Evolutionary conservation across 148 eudicot genomes (phyloP), one percentile per base, ranked within the genome.

Genomic region (Persicaria tinctoria): DNA sequence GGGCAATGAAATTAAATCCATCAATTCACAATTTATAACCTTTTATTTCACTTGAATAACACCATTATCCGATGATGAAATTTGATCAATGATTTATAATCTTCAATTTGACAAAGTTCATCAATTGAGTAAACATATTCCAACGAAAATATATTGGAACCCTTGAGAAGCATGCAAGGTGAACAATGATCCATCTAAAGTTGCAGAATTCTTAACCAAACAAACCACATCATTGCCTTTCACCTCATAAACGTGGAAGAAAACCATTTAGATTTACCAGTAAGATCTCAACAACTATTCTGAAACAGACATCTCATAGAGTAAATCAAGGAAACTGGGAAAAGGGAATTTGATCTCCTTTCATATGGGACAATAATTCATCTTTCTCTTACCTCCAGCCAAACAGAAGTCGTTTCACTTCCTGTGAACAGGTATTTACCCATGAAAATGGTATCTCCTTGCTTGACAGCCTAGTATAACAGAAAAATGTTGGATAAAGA

Each of bases 351-450:
- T n/a, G 38, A 32, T 32, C 38, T 32, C 38, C 38, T 32, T 32
- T 32, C 38, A 32, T 32, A 32, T 32, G 38, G 10, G 10, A 71
- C 38, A 32, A 1, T 32, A 32, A 32, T 32, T 32, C 20, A 20
- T 69, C 23, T 20, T 20, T 48, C 68, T 75, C 93, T 80, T 83
- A 94, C 98, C 96, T 94, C 98, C 56, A 94, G 86, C 97, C 98
- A 94, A 72, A 94, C 97, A 80, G 98, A 94, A 13, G 98, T 94
- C 16, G 89, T 91, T 83, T 94, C 98, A 83, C 97, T 94, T 81
- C 98, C 98, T 23, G 98, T 94, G 82, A 91, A 94, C 78, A 94
- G 84, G 80, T 94, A 94, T 82, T 94, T 91, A 73, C 98, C 98
- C 83, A 94, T 79, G 80, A 94, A 94, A 75, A 94, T 91, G 51